Conservation (phyloP, 805 yeast species). For the Pichia rugopelliculosa region DNA sequence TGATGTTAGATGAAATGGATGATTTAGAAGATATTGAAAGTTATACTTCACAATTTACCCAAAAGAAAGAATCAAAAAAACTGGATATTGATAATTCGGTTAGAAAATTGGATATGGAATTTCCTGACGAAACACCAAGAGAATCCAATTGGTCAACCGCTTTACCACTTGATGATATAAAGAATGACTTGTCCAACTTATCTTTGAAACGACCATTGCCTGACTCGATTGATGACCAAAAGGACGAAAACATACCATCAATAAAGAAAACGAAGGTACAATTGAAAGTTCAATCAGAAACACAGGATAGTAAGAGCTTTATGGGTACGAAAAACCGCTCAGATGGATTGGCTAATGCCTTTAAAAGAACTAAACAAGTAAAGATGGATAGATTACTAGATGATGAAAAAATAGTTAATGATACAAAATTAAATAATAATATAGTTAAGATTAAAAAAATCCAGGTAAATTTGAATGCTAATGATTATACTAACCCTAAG, state of each 20-base stretch:
- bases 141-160: background rate
- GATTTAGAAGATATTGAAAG: constrained; percentile 5
- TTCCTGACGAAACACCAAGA: too few relatives aligned
- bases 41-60: constrained; percentile 2
- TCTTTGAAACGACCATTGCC: background rate
- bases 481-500: background rate
- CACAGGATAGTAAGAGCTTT: background rate
- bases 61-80: background rate
- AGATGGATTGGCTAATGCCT: constrained; percentile 3
- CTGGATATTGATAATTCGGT: background rate
- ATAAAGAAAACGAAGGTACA: too few relatives aligned
- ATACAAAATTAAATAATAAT: background rate
- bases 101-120: background rate
- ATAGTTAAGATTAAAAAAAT: constrained; percentile 12
- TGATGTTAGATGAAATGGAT: constrained; percentile 8
- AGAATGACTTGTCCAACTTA: background rate
- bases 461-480: constrained; percentile 2
- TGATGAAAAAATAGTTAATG: constrained; percentile 3
- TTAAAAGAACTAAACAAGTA: constrained; percentile 14
- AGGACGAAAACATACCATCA: background rate
- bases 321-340: background rate
- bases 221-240: background rate
- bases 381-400: constrained; percentile 6
- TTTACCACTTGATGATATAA: background rate
- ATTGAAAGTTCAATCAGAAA: background rate